Evolutionary conservation across 345 rosid species (phyloP), one percentile per base, ranked within the genome.

Genomic region (Lepidium sativum): DNA sequence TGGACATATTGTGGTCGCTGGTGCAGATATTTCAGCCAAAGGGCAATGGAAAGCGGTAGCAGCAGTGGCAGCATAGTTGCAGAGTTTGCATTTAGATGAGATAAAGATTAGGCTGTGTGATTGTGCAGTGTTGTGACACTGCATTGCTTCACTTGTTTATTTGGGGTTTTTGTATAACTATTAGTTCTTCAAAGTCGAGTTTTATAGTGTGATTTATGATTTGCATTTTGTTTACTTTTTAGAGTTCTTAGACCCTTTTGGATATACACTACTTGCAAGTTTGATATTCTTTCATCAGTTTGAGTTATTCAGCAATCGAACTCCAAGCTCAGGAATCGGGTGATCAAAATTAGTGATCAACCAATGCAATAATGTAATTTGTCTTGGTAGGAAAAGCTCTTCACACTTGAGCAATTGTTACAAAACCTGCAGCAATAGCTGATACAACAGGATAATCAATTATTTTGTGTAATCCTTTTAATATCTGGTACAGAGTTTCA

Each of bases 1-100:
- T 92, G 96, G 98, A 89, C 74, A 78, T 92, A 51, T 74, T 92
- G 58, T 92, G 98, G 97, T 83, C 97, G n/a, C 83, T 92, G 23
- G 87, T 86, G 68, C 98, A 89, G 73, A 69, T 83, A 59, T 76
- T 92, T 77, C 97, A 89, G 73, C 84, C 81, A 67, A 86, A 89
- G 76, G 64, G 80, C 43, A 74, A 80, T 45, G 68, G 25, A 70
- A 82, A 77, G 79, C 41, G 35, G 14, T 60, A 48, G 51, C 47
- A 16, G 48, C 51, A 23, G 14, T 56, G 39, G 51, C 47, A 16
- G 63, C 45, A 60, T 42, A 60, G 33, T 58, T 31, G 37, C 55
- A 43, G 68, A 25, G 49, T 34, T 53, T 12, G 34, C 9, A 23
- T 60, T 16, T 60, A 54, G 39, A 54, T 9, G 57, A 57, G 50